Percentiles rank a stretch among this genome's conserved stretches.
Conservation (phyloP, 352 stramenopile genomes). For the Phytophthora gonapodyides region DNA sequence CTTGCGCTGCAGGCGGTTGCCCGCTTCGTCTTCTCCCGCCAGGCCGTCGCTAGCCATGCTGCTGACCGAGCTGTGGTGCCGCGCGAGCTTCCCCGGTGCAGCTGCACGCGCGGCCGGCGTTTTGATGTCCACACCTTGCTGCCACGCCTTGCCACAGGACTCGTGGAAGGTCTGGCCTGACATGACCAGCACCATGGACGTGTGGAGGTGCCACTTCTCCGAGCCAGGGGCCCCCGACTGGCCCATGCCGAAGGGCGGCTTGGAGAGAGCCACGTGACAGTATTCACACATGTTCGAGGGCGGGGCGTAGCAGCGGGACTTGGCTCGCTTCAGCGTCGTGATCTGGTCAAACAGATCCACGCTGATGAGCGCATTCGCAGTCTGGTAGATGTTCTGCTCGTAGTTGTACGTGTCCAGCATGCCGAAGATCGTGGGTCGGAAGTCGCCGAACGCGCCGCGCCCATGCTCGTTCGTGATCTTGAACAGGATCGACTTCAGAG, state of each 20-base stretch:
- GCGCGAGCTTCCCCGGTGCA: slow-evolving; percentile 36
- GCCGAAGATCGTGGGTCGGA: slow-evolving; percentile 93
- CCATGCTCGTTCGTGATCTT: slow-evolving; percentile 96
- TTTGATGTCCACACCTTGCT: slow-evolving; percentile 76
- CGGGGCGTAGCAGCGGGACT: slow-evolving; percentile 71
- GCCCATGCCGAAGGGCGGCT: slow-evolving; percentile 85
- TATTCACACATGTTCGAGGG: slow-evolving; percentile 80
- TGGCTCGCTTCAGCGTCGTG: slow-evolving; percentile 74
- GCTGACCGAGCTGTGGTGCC: slow-evolving; percentile 51
- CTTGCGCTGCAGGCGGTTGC: slow-evolving; percentile 67
- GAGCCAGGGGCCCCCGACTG: slow-evolving; percentile 63
- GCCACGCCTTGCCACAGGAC: slow-evolving; percentile 85
- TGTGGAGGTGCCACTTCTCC: slow-evolving; percentile 87
- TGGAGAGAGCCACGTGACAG: slow-evolving; percentile 81
- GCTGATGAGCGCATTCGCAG: slow-evolving; percentile 82
- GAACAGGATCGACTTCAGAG: slow-evolving; percentile 92
- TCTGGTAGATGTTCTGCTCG: slow-evolving; percentile 91
- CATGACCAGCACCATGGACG: slow-evolving; percentile 83
- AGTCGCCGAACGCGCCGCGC: slow-evolving; percentile 93
- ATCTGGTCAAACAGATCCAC: slow-evolving; percentile 87
- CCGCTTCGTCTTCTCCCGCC: slow-evolving; percentile 54
- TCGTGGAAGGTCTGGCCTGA: slow-evolving; percentile 85
- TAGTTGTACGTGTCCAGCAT: slow-evolving; percentile 95
- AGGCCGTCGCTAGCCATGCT: slow-evolving; percentile 35
- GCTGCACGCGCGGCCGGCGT: slow-evolving; percentile 34